Percentiles rank a stretch among this genome's conserved stretches.
These are phyloP conservation scores for Coffea canephora DNA, from an alignment of 257 asterid species.

Conservation along the genomic window DNA sequence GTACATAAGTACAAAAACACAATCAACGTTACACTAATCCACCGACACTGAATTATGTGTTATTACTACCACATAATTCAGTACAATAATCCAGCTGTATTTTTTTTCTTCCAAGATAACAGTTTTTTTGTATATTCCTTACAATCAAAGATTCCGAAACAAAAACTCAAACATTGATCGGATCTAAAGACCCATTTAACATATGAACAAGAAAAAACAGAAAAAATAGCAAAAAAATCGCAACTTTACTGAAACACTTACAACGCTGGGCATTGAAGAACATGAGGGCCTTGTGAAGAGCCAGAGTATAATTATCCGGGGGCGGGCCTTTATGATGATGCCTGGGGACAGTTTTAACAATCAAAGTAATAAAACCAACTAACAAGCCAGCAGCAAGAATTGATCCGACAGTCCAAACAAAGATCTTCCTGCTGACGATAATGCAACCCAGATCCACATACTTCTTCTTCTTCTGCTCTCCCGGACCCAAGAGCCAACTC, in stretches of 20 bases:
- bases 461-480: conserved; percentile 96
- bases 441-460: conserved; percentile 97
- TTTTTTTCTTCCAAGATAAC: neutral
- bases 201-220: neutral
- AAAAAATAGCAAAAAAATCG: neutral
- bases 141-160: neutral
- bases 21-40: neutral
- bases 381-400: conserved; percentile 67
- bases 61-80: neutral
- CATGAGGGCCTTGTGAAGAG: conserved; percentile 85
- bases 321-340: conserved; percentile 71
- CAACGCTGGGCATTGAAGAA: conserved; percentile 94
- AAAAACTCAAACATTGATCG: neutral
- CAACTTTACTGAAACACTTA: conserved; percentile 35
- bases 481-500: conserved; percentile 95
- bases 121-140: neutral
- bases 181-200: conserved; percentile 11
- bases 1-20: neutral
- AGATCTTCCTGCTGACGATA: conserved; percentile 83
- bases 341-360: conserved; percentile 78
- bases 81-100: conserved; percentile 2
- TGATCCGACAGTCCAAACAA: conserved; percentile 81
- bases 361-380: conserved; percentile 75
- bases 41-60: conserved; percentile 13
- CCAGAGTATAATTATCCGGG: conserved; percentile 85